phyloP scores from a whole-genome alignment of 2,329 filamentous ascomycete species.

The Xylariomycetidae sp. region DNA sequence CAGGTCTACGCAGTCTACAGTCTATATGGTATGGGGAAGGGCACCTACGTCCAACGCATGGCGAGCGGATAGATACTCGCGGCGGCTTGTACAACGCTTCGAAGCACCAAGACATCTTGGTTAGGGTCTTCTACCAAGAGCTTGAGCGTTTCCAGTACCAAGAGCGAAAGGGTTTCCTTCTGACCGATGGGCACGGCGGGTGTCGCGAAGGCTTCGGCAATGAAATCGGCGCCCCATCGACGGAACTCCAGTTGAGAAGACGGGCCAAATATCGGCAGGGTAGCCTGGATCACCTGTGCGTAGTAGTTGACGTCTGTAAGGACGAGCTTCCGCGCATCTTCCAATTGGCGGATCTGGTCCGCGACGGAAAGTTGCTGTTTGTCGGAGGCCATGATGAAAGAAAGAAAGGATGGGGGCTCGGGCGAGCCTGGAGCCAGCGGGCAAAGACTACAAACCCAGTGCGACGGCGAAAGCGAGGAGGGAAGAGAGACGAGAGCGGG shows the following conservation, averaged over 20 bases:
- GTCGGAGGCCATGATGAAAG: not conserved
- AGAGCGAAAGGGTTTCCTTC: conserved; percentile 74
- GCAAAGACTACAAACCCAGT: no score
- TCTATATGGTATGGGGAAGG: conserved; percentile 12
- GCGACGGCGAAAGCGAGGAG: not conserved
- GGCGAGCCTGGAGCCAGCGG: not conserved
- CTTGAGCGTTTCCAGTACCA: conserved; percentile 71
- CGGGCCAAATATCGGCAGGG: conserved; percentile 83
- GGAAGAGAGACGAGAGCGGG: no score
- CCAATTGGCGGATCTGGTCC: conserved; percentile 80
- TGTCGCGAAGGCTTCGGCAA: conserved; percentile 92
- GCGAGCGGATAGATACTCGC: conserved; percentile 91
- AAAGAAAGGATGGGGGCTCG: not conserved
- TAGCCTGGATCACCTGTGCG: conserved; percentile 82
- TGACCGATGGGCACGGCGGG: conserved; percentile 71
- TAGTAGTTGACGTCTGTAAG: conserved; percentile 84
- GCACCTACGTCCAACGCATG: conserved; percentile 87
- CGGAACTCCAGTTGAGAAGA: conserved; percentile 72
- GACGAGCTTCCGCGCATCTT: conserved; percentile 84
- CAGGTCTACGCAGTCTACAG: conserved; percentile 24
- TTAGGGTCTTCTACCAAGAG: conserved; percentile 63
- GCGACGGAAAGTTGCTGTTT: conserved; percentile 35
- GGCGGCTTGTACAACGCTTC: conserved; percentile 79
- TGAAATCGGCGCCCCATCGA: conserved; percentile 93
- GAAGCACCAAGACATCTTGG: conserved; percentile 74